Evolutionary conservation across 108 stramenopile genomes (phyloP).

Genomic region (Cylindrotheca closterium): DNA sequence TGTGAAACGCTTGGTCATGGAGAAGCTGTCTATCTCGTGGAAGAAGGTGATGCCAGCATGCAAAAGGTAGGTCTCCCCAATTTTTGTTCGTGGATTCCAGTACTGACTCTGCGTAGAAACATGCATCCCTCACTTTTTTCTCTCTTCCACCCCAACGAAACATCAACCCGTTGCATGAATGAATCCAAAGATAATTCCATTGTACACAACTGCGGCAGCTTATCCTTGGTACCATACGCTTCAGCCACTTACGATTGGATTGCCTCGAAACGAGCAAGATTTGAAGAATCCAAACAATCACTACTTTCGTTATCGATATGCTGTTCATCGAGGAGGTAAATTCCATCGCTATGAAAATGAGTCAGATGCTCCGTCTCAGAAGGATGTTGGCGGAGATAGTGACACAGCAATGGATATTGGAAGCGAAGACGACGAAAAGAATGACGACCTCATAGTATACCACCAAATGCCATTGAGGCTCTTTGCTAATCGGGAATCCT

Average conservation of each 20-base stretch:
- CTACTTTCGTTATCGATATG: slow-evolving; percentile 63
- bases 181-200: slow-evolving; percentile 36
- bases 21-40: slow-evolving; percentile 66
- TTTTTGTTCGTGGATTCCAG: neutral
- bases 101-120: neutral
- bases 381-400: slow-evolving; percentile 18
- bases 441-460: slow-evolving; percentile 4
- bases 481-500: slow-evolving; percentile 58
- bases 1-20: slow-evolving; percentile 80
- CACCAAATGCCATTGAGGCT: slow-evolving; percentile 66
- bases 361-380: slow-evolving; percentile 34
- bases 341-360: slow-evolving; percentile 71
- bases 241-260: slow-evolving; percentile 45
- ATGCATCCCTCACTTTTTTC: neutral
- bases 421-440: slow-evolving; percentile 1
- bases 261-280: slow-evolving; percentile 14
- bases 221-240: slow-evolving; percentile 79
- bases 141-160: neutral
- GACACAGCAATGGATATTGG: slow-evolving; percentile 27
- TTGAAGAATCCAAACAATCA: slow-evolving; percentile 8
- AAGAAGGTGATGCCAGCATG: slow-evolving; percentile 36
- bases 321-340: slow-evolving; percentile 58
- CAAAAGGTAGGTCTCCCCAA: slow-evolving; percentile 43
- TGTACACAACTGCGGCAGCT: slow-evolving; percentile 72
- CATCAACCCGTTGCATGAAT: slow-evolving; percentile 6